Base-by-base conservation (phyloP, 495 filamentous ascomycete genomes). In the Sporormia fimetaria region DNA sequence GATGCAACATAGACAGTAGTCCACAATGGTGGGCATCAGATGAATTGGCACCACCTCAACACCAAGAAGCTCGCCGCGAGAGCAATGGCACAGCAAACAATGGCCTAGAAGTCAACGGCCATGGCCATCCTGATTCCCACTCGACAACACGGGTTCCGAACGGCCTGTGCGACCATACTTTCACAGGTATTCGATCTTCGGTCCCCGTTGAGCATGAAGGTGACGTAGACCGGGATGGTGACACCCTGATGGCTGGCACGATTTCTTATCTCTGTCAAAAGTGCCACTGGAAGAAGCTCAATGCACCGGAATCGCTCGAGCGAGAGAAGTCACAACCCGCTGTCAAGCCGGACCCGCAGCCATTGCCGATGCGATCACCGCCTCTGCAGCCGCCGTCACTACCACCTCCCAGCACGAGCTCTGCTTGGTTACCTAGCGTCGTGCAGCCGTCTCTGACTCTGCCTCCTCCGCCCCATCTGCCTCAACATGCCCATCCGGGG, bases 1-100 rank as follows among this genome's bases (percentile, higher is more conserved):
- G 69, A 9, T 81, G 77, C 51, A 65, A 67, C 15, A 63, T 72
- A 31, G 69, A 75, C 34, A 65, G 71, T 23, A 80, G 72, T 47
- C 75, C 74, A 3, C 71, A 66, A 43, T 81, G 77, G 77, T 73
- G 74, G 61, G 41, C 48, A 25, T 37, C 57, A 1, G 51, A 55
- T 20, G 42, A 54, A 6, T 16, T 25, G 15, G 6, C 31, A 12
- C 8, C n/a, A 21, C 15, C 33, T 14, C 10, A 29, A 9, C 41
- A 44, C 17, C 12, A 15, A 33, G 8, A 11, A 7, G 23, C 21
- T 34, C 45, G 44, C 18, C 9, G 11, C n/a, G 22, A 25, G 8
- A n/a, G n/a, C n/a, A n/a, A n/a, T n/a, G n/a, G n/a, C n/a, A n/a
- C n/a, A n/a, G n/a, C n/a, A n/a, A n/a, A n/a, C n/a, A n/a, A n/a